These are phyloP conservation scores for Abelmoschus esculentus DNA, from an alignment of 345 rosid genomes.

Conservation along the genomic window DNA sequence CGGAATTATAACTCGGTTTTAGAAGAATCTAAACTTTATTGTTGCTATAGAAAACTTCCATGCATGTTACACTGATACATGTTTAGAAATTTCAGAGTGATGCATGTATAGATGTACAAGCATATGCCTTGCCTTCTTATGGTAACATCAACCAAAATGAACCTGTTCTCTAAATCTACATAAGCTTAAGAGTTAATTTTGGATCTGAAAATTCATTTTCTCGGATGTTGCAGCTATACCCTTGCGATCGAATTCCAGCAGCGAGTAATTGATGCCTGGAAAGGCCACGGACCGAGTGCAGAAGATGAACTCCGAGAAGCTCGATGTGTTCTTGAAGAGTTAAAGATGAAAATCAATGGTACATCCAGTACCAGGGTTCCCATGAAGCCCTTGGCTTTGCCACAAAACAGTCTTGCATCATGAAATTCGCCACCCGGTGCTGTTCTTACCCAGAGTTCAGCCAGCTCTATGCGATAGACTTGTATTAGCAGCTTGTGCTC, in stretches of 20 bases:
- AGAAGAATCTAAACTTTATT: not conserved
- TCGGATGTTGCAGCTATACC: conserved; percentile 48
- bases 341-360: conserved; percentile 51
- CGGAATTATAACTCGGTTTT: not conserved
- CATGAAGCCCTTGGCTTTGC: conserved; percentile 39
- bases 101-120: conserved; percentile 6
- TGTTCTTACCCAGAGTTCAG: not conserved
- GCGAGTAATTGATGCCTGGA: conserved; percentile 70
- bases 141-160: not conserved
- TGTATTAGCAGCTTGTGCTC: no score
- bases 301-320: conserved; percentile 64
- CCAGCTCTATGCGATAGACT: no score
- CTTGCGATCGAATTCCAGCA: conserved; percentile 83
- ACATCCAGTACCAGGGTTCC: conserved; percentile 27
- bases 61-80: not conserved
- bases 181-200: not conserved
- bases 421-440: conserved; percentile 10
- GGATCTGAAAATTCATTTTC: conserved; percentile 4
- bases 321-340: conserved; percentile 40
- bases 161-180: not conserved
- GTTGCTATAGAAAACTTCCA: not conserved
- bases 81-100: not conserved
- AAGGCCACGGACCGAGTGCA: conserved; percentile 62
- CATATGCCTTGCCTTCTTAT: not conserved
- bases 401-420: conserved; percentile 20